Conservation (phyloP, 768 basidiomycete species). For the Tricholomella constricta region DNA sequence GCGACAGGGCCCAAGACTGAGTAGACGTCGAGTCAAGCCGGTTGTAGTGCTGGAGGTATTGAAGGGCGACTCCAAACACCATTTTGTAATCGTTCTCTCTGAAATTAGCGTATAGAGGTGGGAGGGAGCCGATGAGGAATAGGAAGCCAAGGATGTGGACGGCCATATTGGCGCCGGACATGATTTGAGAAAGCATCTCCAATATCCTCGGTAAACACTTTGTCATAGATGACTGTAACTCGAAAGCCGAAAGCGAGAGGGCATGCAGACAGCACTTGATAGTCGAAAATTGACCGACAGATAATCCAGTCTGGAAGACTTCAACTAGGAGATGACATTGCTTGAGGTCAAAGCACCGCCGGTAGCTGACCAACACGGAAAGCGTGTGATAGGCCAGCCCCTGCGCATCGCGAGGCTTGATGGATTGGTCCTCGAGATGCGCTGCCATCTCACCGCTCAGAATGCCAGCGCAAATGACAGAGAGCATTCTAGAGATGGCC, state of each 20-base stretch:
- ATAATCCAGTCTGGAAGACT: conserved; percentile 68
- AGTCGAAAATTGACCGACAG: conserved; percentile 62
- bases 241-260: conserved; percentile 84
- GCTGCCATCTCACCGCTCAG: conserved; percentile 57
- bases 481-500: conserved; percentile 62
- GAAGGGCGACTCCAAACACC: conserved; percentile 92
- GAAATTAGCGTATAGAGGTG: conserved; percentile 82
- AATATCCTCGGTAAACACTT: conserved; percentile 79
- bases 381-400: conserved; percentile 87
- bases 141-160: conserved; percentile 97
- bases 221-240: conserved; percentile 79
- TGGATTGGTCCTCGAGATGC: conserved; percentile 53
- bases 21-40: conserved; percentile 55
- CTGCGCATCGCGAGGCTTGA: conserved; percentile 82
- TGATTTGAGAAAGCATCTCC: conserved; percentile 88
- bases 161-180: conserved; percentile 90
- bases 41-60: conserved; percentile 92
- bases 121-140: conserved; percentile 80
- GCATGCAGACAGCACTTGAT: conserved; percentile 92
- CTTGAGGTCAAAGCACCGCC: conserved; percentile 69
- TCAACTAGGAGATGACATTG: conserved; percentile 73
- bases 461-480: conserved; percentile 68
- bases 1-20: conserved; percentile 84
- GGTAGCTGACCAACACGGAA: conserved; percentile 86
- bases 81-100: conserved; percentile 89